These are phyloP conservation scores for Pseudogymnoascus pannorum DNA, from an alignment of 2,329 filamentous ascomycete genomes.

Conservation along the genomic window DNA sequence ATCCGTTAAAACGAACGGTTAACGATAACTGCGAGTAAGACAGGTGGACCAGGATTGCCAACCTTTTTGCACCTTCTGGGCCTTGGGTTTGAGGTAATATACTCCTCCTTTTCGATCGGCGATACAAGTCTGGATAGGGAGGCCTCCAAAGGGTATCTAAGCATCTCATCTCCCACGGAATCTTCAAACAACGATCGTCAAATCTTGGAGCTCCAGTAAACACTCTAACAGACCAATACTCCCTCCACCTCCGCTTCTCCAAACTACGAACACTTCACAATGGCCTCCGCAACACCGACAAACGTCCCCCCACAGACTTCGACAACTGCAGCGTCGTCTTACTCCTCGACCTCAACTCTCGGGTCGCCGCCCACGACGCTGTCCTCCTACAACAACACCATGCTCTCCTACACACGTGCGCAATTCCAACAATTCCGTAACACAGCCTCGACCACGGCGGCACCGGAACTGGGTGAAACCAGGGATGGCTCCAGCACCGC, in stretches of 20 bases:
- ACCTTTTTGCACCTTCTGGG: neutral
- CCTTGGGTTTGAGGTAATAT: neutral
- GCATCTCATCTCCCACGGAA: neutral
- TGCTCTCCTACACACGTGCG: neutral
- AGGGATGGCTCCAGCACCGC: neutral
- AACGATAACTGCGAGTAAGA: neutral
- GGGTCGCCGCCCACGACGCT: neutral
- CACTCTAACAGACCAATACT: neutral
- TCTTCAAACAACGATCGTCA: neutral
- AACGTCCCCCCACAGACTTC: neutral
- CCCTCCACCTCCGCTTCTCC: neutral
- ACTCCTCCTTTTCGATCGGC: slow-evolving; percentile 3
- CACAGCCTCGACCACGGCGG: neutral
- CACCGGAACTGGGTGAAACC: neutral
- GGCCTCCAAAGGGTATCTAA: neutral
- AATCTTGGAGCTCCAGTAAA: neutral
- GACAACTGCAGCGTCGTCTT: neutral
- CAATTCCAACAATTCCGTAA: neutral
- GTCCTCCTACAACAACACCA: neutral
- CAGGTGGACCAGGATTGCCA: neutral
- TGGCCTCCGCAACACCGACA: neutral
- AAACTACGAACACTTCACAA: neutral
- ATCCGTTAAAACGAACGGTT: neutral
- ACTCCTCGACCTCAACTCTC: neutral
- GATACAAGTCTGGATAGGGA: neutral